Base-by-base conservation (phyloP, 805 yeast species). In the Ogataea zsoltii region DNA sequence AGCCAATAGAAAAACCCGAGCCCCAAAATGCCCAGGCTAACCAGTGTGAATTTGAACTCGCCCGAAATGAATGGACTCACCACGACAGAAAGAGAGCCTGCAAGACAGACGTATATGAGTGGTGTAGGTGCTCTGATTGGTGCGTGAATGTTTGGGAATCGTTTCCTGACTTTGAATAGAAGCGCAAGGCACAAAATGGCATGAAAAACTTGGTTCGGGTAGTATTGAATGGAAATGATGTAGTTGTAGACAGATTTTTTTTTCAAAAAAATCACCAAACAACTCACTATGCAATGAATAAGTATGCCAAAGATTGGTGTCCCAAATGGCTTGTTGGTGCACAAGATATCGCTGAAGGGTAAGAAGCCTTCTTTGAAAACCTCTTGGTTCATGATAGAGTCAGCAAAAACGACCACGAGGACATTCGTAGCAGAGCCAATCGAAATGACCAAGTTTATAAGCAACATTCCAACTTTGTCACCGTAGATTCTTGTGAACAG, bases 371-470 rank as follows among this genome's bases (percentile, higher is more conserved):
- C 80, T 14, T 76, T 57, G 50, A 75, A 73, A 4, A 72, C 72
- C 54, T 74, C 79, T 50, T 75, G 80, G 42, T 67, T 70, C 49
- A 71, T 67, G 33, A 78, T 63, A 1, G 79, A 72, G 21, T 74
- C 70, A 4, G 76, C 65, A 54, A 71, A 76, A 13, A 74, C 55
- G 3, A 75, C 79, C 23, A 75, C 78, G 50, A 74, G 68, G 3
- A 75, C 72, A 50, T 76, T 76, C 1, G 79, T 77, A 1, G 75
- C 79, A 5, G 79, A 70, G 50, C 74, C 72, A 16, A 73, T 44
- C 0, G 79, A 74, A n/a, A 75, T 65, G 1, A 76, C 60, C 13
- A 72, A 49, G 2, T 77, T 70, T 36, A 76, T 63, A 26, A 75
- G 54, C 33, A 66, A 65, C 29, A 63, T 60, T 1, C 80, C 80